Evolutionary conservation across 345 rosid genomes (phyloP).

Genomic region (Corymbia maculata): DNA sequence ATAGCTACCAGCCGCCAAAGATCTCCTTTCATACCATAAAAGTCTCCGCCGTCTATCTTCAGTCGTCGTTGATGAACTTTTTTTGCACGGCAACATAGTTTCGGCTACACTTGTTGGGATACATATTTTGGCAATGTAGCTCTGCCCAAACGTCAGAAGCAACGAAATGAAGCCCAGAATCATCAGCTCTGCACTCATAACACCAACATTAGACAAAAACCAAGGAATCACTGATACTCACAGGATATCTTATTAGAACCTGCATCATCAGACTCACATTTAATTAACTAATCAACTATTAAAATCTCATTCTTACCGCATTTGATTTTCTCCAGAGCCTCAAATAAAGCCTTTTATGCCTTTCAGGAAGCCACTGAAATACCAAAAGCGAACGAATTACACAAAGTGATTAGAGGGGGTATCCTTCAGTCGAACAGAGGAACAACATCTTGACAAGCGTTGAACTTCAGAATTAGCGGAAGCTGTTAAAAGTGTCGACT

Average conservation of each 20-base stretch:
- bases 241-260: neutral
- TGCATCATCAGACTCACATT: neutral
- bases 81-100: constrained; percentile 64
- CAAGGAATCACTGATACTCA: neutral
- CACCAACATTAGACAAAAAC: neutral
- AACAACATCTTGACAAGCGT: neutral
- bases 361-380: constrained; percentile 60
- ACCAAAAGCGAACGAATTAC: neutral
- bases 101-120: constrained; percentile 41
- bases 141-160: constrained; percentile 72
- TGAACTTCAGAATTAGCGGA: neutral
- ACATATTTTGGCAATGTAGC: constrained; percentile 55
- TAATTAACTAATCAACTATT: neutral
- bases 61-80: neutral
- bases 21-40: constrained; percentile 48
- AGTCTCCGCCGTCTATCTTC: constrained; percentile 38
- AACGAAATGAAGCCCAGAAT: constrained; percentile 89
- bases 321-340: constrained; percentile 85
- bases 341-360: constrained; percentile 74
- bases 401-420: neutral
- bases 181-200: constrained; percentile 73
- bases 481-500: neutral
- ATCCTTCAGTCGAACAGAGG: neutral
- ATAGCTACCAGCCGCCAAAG: constrained; percentile 22
- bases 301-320: constrained; percentile 33